Percentiles rank a stretch among this genome's conserved stretches.
Evolutionary conservation across 2,329 filamentous ascomycete species (phyloP).

Genomic region (Claviceps paspali): DNA sequence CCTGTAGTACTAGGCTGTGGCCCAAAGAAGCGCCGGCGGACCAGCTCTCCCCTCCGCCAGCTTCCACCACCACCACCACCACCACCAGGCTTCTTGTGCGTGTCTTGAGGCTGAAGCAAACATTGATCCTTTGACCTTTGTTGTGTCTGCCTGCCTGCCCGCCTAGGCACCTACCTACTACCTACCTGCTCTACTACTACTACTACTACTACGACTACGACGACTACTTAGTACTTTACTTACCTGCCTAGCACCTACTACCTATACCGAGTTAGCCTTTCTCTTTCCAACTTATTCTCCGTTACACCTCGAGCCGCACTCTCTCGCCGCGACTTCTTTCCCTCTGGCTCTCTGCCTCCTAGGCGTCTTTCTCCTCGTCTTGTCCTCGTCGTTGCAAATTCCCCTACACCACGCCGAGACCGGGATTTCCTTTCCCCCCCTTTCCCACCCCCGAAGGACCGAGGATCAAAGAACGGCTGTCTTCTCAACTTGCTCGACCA

Average conservation of each 20-base stretch:
- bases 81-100: neutral
- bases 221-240: too few relatives aligned
- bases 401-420: neutral
- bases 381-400: neutral
- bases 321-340: constrained; percentile 1
- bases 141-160: neutral
- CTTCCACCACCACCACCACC: neutral
- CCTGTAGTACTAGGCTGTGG: neutral
- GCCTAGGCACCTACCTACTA: neutral
- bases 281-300: neutral
- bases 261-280: neutral
- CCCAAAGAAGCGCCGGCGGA: neutral
- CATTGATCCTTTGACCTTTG: neutral
- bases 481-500: neutral
- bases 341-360: neutral
- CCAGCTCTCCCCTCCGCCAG: neutral
- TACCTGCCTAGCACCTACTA: too few relatives aligned
- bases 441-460: neutral
- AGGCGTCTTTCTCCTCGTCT: neutral
- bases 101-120: constrained; percentile 7
- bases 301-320: constrained; percentile 4
- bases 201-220: too few relatives aligned
- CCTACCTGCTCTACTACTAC: constrained; percentile 1
- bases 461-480: neutral
- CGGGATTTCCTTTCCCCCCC: neutral